These are phyloP conservation scores for Ophiognomonia clavigignenti-juglandacearum DNA, from an alignment of 2,329 filamentous ascomycete species.

Conservation along the genomic window DNA sequence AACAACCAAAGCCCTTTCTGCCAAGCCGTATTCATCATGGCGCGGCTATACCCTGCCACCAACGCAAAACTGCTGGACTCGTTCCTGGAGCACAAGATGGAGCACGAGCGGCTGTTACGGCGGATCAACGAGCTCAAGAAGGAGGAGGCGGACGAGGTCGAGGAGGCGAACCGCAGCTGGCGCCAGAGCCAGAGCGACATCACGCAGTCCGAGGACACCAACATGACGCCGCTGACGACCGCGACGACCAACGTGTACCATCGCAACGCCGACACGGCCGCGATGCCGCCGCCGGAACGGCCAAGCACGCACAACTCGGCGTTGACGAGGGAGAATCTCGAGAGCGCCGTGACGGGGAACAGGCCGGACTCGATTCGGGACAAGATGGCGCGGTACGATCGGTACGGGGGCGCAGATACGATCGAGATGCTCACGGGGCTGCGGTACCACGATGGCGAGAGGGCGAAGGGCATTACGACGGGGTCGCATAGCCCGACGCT, in stretches of 20 bases:
- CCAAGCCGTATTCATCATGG: slow-evolving; percentile 90
- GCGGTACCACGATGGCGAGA: slow-evolving; percentile 81
- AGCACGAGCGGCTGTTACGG: slow-evolving; percentile 82
- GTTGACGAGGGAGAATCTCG: slow-evolving; percentile 74
- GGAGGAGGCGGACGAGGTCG: slow-evolving; percentile 78
- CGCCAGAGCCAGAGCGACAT: slow-evolving; percentile 53
- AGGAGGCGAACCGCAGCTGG: slow-evolving; percentile 60
- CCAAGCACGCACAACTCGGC: slow-evolving; percentile 58
- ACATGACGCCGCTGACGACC: slow-evolving; percentile 27
- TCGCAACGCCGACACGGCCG: slow-evolving; percentile 36
- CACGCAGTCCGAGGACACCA: slow-evolving; percentile 43
- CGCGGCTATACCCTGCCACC: slow-evolving; percentile 82
- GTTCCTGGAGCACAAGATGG: slow-evolving; percentile 94
- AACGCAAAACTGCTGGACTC: slow-evolving; percentile 83
- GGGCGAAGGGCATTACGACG: slow-evolving; percentile 82
- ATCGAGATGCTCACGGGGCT: slow-evolving; percentile 93
- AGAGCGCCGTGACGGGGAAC: slow-evolving; percentile 61
- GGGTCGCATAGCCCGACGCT: slow-evolving; percentile 76
- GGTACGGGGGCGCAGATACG: slow-evolving; percentile 76
- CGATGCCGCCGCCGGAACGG: slow-evolving; percentile 64
- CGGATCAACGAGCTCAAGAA: slow-evolving; percentile 79
- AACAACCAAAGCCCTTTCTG: slow-evolving; percentile 67
- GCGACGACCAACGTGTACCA: slow-evolving; percentile 22
- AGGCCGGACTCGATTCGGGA: slow-evolving; percentile 74
- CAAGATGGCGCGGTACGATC: slow-evolving; percentile 80